A percentile compares a stretch with the other conserved stretches of the same genome.
phyloP scores from a whole-genome alignment of 169 alveolate species.

The Cytauxzoon felis region DNA sequence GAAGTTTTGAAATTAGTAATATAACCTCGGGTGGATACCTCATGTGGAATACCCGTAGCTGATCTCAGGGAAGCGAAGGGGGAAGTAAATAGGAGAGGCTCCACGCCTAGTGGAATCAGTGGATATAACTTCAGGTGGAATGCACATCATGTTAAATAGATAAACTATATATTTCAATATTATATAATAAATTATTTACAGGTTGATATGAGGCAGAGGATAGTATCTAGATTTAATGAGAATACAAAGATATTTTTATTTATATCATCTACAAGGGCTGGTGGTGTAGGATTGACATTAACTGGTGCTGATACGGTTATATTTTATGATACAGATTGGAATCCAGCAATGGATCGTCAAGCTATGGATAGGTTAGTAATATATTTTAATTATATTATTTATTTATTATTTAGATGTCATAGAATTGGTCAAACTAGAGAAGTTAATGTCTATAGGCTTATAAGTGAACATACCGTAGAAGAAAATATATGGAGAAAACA shows the following conservation, averaged over 20 bases:
- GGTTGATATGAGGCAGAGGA: slow-evolving; percentile 91
- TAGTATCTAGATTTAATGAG: slow-evolving; percentile 92
- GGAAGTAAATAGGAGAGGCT: no score
- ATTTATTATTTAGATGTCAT: slow-evolving; percentile 78
- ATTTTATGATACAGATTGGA: slow-evolving; percentile 99
- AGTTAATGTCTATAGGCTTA: slow-evolving; percentile 94
- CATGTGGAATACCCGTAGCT: no score
- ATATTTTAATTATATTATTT: background rate
- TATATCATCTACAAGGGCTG: slow-evolving; percentile 97
- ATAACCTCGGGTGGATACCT: no score
- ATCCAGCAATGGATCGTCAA: slow-evolving; percentile 99
- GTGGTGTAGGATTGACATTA: slow-evolving; percentile 97
- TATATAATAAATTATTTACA: background rate
- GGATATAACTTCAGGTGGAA: no score
- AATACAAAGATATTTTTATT: slow-evolving; percentile 91
- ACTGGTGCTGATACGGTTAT: slow-evolving; percentile 98
- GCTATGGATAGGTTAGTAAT: slow-evolving; percentile 92
- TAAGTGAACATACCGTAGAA: slow-evolving; percentile 94
- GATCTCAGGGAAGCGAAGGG: no score
- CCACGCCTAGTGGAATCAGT: no score
- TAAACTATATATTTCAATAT: background rate
- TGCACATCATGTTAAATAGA: background rate
- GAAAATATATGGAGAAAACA: slow-evolving; percentile 95
- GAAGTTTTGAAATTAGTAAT: no score
- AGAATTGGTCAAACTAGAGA: slow-evolving; percentile 97